Conservation (phyloP, 2,329 filamentous ascomycete species). For the Aspergillus nomiae region DNA sequence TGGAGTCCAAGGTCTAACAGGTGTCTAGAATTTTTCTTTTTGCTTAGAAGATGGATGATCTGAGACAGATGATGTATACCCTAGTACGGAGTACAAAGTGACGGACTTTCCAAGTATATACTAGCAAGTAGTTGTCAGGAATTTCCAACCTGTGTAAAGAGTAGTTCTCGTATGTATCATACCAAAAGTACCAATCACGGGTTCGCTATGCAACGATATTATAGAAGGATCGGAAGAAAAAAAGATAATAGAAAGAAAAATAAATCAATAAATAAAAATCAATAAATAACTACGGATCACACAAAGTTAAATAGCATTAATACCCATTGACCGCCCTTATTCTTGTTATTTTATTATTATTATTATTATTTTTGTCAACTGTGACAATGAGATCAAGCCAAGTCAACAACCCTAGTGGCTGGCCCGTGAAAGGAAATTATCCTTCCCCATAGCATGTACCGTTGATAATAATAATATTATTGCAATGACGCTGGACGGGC, state of each 20-base stretch:
- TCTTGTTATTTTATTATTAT: not conserved
- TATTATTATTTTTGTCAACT: not conserved
- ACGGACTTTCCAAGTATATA: not conserved
- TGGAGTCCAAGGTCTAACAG: conserved; percentile 13
- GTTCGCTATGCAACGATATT: not conserved
- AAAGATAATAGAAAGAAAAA: not conserved
- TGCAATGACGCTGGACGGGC: conserved; percentile 9
- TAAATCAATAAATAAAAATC: not conserved
- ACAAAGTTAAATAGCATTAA: not conserved
- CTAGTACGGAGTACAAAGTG: not conserved
- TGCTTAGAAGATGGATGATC: conserved; percentile 7
- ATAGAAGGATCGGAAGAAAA: not conserved
- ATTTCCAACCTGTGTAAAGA: not conserved
- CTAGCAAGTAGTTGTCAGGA: not conserved
- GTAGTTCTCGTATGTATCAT: not conserved
- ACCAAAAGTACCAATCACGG: not conserved
- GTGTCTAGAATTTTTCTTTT: conserved; percentile 20
- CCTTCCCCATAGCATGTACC: not conserved
- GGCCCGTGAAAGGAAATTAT: conserved; percentile 6
- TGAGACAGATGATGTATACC: conserved; percentile 19
- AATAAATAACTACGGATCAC: not conserved
- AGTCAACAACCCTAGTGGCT: conserved; percentile 2
- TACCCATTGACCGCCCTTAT: conserved; percentile 10
- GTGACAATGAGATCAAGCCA: not conserved
- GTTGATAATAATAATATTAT: conserved; percentile 2